These are phyloP conservation scores for Cucumis variabilis DNA, from an alignment of 331 rosid species.

Conservation along the genomic window DNA sequence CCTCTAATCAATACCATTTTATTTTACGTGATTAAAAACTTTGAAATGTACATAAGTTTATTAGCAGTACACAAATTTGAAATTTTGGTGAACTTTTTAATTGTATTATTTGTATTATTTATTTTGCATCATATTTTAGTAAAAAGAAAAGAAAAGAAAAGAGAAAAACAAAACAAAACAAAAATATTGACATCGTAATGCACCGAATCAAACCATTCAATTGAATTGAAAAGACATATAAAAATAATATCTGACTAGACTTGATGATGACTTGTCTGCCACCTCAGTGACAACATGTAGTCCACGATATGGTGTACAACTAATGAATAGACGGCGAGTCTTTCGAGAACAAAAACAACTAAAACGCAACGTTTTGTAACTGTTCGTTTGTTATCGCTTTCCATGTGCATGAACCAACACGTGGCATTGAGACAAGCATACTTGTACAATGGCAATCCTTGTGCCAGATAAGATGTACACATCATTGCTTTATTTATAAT, in stretches of 20 bases:
- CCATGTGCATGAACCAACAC: neutral
- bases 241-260: neutral
- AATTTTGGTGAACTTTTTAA: too few relatives aligned
- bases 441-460: neutral
- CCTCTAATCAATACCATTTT: too few relatives aligned
- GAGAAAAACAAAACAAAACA: too few relatives aligned
- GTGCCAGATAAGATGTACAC: neutral
- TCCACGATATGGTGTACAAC: neutral
- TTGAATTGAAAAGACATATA: neutral
- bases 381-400: neutral
- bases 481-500: neutral
- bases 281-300: neutral
- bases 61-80: too few relatives aligned
- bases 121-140: too few relatives aligned
- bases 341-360: neutral
- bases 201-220: neutral
- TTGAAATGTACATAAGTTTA: too few relatives aligned
- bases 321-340: neutral
- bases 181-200: neutral
- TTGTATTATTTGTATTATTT: too few relatives aligned
- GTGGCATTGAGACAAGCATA: neutral
- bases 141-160: too few relatives aligned
- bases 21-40: too few relatives aligned
- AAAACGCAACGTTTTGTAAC: neutral
- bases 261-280: conserved; percentile 21